Conservation (phyloP, 2,329 filamentous ascomycete species). For the Pseudopyrenochaeta lycopersici region DNA sequence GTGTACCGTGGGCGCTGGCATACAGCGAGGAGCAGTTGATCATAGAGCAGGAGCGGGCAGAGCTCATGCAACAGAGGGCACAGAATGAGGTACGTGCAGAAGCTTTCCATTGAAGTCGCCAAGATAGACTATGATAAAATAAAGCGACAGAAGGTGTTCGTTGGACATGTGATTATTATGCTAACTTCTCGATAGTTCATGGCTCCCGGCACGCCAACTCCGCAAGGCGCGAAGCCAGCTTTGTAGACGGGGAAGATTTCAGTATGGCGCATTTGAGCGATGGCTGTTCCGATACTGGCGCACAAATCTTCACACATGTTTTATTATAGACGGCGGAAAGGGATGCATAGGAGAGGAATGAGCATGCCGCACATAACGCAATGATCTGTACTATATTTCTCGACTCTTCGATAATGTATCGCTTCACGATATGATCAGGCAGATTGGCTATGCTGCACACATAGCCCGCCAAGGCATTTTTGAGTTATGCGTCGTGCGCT, state of each 20-base stretch:
- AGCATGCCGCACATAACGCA: constrained; percentile 23
- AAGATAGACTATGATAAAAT: constrained; percentile 14
- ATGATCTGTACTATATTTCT: constrained; percentile 40
- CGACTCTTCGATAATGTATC: constrained; percentile 37
- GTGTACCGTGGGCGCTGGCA: constrained; percentile 91
- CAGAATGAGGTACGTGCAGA: constrained; percentile 68
- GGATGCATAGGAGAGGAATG: constrained; percentile 7
- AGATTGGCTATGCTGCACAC: background rate
- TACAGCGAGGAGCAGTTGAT: constrained; percentile 97
- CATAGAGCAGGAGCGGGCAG: constrained; percentile 96
- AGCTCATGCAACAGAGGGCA: constrained; percentile 92
- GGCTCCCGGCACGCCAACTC: constrained; percentile 38
- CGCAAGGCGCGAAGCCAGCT: constrained; percentile 44
- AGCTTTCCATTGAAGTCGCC: too few species aligned
- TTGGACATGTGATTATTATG: too few species aligned
- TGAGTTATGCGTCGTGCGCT: constrained; percentile 5
- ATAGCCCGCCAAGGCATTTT: background rate
- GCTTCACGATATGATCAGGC: constrained; percentile 11
- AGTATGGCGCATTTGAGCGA: background rate
- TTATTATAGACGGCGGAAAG: constrained; percentile 26
- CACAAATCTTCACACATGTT: constrained; percentile 29
- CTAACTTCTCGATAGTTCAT: constrained; percentile 45
- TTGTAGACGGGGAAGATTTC: constrained; percentile 32
- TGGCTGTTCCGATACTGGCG: constrained; percentile 4
- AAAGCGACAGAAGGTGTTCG: too few species aligned